Base-by-base conservation (phyloP, 2,329 filamentous ascomycete genomes). In the Rhytidhysteron rufulum region DNA sequence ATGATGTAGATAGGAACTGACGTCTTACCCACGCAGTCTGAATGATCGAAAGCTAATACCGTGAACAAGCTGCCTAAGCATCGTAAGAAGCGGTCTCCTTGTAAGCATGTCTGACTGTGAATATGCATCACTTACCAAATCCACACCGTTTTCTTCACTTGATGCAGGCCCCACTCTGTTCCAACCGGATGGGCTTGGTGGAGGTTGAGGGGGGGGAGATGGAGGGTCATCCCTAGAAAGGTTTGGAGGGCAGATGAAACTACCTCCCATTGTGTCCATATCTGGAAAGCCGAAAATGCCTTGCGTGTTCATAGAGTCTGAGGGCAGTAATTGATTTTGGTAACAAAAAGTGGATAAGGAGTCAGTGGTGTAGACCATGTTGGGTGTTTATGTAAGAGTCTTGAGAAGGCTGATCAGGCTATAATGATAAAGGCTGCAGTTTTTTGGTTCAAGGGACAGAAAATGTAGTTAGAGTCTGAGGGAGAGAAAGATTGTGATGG, bases 191-290 rank as follows among this genome's bases (percentile, higher is more conserved):
- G 65, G 63, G 31, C 65, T 68, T 53, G 63, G 63, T 31, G 65
- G 65, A 11, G 63, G 65, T 42, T 65, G 63, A 22, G 63, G 62
- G 19, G 65, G 65, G 20, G 65, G 65, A 20, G 65, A 65, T 21
- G 63, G 65, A 8, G 65, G 61, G 29, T 68, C 65, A 17, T 62
- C 60, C 48, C 60, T 58, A 38, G 62, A 65, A 20, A 41, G 34
- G 19, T 56, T 41, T 37, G 51, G 51, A 47, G 45, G 18, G 41
- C 20, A 29, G 25, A 41, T 29, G 32, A 15, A 27, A 35, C 17
- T 21, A 24, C 34, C n/a, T n/a, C n/a, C n/a, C n/a, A n/a, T n/a
- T n/a, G n/a, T n/a, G n/a, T n/a, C n/a, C n/a, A n/a, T n/a, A n/a
- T n/a, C n/a, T n/a, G n/a, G n/a, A n/a, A n/a, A n/a, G n/a, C n/a